phyloP scores from a whole-genome alignment of 2,329 filamentous ascomycete species.

The Penicillium sp. region DNA sequence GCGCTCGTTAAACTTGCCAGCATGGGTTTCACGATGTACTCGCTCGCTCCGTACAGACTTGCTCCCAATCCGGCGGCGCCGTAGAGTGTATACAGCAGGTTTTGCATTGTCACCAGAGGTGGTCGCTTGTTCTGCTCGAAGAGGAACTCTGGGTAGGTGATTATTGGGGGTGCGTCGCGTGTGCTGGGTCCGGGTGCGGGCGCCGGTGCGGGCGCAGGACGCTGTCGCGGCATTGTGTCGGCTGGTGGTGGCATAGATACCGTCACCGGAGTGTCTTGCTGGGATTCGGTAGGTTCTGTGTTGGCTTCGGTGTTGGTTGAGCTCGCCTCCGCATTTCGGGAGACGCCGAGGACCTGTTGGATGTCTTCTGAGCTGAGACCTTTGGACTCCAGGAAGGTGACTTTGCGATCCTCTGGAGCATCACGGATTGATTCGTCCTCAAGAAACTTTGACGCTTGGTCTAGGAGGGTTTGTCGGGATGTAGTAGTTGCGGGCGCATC shows the following conservation, averaged over 20 bases:
- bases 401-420: constrained; percentile 70
- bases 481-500: constrained; percentile 21
- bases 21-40: constrained; percentile 62
- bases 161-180: constrained; percentile 59
- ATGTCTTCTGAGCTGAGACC: constrained; percentile 70
- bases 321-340: constrained; percentile 34
- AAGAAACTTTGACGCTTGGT: constrained; percentile 75
- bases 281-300: constrained; percentile 3
- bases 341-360: constrained; percentile 59
- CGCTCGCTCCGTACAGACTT: constrained; percentile 59
- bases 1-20: constrained; percentile 54
- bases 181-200: constrained; percentile 17
- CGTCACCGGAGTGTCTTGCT: constrained; percentile 11
- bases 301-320: constrained; percentile 15
- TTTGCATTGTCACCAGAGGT: constrained; percentile 60
- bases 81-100: constrained; percentile 59
- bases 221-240: constrained; percentile 17
- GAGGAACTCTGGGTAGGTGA: constrained; percentile 68
- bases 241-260: constrained; percentile 9
- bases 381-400: constrained; percentile 75
- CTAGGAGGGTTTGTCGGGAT: constrained; percentile 48
- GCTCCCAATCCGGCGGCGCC: constrained; percentile 57
- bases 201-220: constrained; percentile 15
- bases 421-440: constrained; percentile 71
- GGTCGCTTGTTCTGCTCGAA: constrained; percentile 60